phyloP scores from a whole-genome alignment of 2,329 filamentous ascomycete genomes.

The Chrysoporthe cubensis region DNA sequence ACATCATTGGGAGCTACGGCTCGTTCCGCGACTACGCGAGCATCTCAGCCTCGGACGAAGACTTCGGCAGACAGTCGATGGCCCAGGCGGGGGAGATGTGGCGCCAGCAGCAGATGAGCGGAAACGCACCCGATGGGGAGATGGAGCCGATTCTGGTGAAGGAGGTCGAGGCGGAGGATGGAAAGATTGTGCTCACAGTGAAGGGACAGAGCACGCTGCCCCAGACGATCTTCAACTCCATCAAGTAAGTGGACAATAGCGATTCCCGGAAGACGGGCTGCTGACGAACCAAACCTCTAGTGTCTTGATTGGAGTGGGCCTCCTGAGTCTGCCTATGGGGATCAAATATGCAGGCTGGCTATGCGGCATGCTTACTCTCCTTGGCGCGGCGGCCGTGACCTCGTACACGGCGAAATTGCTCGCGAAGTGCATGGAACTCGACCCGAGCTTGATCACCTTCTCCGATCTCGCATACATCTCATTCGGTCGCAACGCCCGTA shows the following conservation, averaged over 20 bases:
- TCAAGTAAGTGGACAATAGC: conserved; percentile 59
- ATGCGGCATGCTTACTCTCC: conserved; percentile 75
- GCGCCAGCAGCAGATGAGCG: conserved; percentile 55
- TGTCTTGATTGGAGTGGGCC: conserved; percentile 85
- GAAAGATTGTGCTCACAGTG: conserved; percentile 80
- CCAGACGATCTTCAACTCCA: conserved; percentile 95
- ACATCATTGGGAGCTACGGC: conserved; percentile 73
- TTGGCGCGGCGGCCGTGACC: conserved; percentile 75
- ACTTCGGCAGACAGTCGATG: conserved; percentile 47
- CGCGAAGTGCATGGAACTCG: conserved; percentile 85
- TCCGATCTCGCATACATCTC: conserved; percentile 91
- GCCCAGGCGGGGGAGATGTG: conserved; percentile 55
- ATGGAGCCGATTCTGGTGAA: conserved; percentile 82
- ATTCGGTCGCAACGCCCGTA: conserved; percentile 79
- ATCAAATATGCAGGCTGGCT: conserved; percentile 89
- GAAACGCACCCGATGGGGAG: conserved; percentile 58
- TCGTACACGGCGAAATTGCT: conserved; percentile 85
- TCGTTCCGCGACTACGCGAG: conserved; percentile 61
- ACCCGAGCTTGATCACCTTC: conserved; percentile 87
- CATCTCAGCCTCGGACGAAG: conserved; percentile 43
- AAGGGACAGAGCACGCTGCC: conserved; percentile 94
- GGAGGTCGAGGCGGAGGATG: conserved; percentile 79
- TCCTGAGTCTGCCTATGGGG: conserved; percentile 86
- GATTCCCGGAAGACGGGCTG: conserved; percentile 15
- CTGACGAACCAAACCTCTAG: conserved; percentile 37